These are phyloP conservation scores for Pyrus communis DNA, from an alignment of 306 rosid genomes.

Conservation along the genomic window DNA sequence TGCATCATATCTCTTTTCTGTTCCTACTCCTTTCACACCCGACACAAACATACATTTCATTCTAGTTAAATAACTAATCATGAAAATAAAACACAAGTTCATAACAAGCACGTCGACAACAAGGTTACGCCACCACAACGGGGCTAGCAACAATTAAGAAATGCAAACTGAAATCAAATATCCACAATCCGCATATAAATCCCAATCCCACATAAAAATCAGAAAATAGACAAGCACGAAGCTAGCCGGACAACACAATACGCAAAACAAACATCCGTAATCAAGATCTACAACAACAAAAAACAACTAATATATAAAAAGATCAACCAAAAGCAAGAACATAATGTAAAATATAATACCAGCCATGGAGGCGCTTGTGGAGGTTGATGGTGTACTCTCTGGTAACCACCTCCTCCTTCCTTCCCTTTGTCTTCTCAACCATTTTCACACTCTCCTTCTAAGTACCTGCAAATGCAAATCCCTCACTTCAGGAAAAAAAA, in stretches of 20 bases:
- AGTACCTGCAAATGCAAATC: conserved; percentile 29
- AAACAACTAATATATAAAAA: not conserved
- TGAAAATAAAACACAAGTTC: not conserved
- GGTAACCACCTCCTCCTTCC: conserved; percentile 88
- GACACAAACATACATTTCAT: not conserved
- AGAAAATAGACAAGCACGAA: not conserved
- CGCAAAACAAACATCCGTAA: not conserved
- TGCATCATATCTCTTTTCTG: not conserved
- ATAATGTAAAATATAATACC: conserved; percentile 29
- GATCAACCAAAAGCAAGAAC: not conserved
- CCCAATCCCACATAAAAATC: not conserved
- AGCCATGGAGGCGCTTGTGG: conserved; percentile 89
- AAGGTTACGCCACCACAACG: too few species aligned
- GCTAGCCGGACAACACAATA: not conserved
- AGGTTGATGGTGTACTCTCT: conserved; percentile 93
- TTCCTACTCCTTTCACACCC: not conserved
- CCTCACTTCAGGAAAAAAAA: not conserved
- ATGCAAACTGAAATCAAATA: not conserved
- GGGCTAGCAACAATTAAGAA: too few species aligned
- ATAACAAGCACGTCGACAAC: not conserved
- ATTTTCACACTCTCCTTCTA: conserved; percentile 33
- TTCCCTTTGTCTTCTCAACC: conserved; percentile 79
- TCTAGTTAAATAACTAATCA: not conserved
- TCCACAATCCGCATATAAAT: not conserved
- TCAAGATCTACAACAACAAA: not conserved